phyloP scores from a whole-genome alignment of 805 yeast species.

The Kazachstania kunashirensis region DNA sequence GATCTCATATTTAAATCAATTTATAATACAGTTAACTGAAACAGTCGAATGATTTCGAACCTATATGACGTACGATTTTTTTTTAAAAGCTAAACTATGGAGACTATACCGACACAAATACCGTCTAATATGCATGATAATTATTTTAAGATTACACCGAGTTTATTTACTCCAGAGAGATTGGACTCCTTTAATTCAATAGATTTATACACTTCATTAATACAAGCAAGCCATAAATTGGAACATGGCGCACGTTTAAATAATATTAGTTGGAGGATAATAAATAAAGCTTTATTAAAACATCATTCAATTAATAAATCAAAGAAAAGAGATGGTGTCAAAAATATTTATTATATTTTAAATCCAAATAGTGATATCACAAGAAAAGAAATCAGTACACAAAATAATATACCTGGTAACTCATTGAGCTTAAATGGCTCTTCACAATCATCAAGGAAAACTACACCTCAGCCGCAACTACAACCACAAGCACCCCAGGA shows the following conservation, averaged over 20 bases:
- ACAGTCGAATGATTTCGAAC: too few relatives aligned
- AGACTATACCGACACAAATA: background rate
- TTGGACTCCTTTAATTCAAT: conserved; percentile 24
- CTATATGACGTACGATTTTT: too few relatives aligned
- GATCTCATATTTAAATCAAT: too few relatives aligned
- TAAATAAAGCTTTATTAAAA: conserved; percentile 24
- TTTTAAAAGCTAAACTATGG: too few relatives aligned
- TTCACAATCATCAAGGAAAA: background rate
- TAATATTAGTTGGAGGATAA: conserved; percentile 28
- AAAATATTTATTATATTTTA: conserved; percentile 24
- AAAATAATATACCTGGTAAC: too few relatives aligned
- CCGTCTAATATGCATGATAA: conserved; percentile 1
- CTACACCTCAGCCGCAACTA: background rate
- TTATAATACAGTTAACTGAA: too few relatives aligned
- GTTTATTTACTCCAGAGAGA: conserved; percentile 25
- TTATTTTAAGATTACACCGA: conserved; percentile 26
- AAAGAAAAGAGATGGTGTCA: conserved; percentile 30
- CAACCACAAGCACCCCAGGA: too few relatives aligned
- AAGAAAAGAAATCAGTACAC: too few relatives aligned
- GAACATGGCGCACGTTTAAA: conserved; percentile 29
- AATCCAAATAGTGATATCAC: conserved; percentile 16
- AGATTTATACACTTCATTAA: conserved; percentile 24
- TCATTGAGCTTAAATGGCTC: too few relatives aligned
- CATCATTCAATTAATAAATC: conserved; percentile 21
- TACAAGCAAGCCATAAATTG: conserved; percentile 15